Evolutionary conservation across 257 asterid species (phyloP), one percentile per base, ranked within the genome.

Genomic region (Nicotiana otophora): DNA sequence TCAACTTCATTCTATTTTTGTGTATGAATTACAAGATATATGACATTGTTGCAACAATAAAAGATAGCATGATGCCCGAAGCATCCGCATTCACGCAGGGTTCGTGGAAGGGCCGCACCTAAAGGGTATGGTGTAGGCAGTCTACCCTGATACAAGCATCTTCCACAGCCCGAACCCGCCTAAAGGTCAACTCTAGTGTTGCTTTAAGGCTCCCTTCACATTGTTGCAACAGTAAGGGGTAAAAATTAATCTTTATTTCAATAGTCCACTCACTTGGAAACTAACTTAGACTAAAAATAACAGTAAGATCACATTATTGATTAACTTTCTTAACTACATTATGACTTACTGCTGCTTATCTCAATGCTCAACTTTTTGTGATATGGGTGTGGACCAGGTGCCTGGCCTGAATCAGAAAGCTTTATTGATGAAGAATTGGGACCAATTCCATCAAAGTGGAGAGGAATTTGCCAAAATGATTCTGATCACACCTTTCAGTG

Each of bases 341-440:
- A 51, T 51, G 80, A 51, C 63, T 23, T 48, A 42, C 26, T 20
- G 67, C 67, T 61, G 67, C 4, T 61, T 61, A 3, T 30, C 33
- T 61, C 67, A 61, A 61, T 23, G 5, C 67, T 61, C 33, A 78
- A 70, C 51, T 63, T 67, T 64, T 26, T 81, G 33, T 61, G 67
- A 61, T 61, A 30, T 28, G 16, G 67, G 4, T 75, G 80, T 75
- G 80, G 63, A 75, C 80, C 86, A 95, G 99, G 99, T 83, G 98
- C 80, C 19, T 95, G 99, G 99, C 97, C 97, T 5, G 97, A 91
- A 74, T 91, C 98, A 7, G 87, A 91, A 87, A 94, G 99, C 93
- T 95, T 95, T 62, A 87, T 90, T 42, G 98, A 92, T 78, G 90
- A 88, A 78, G 91, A 70, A 42, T 2, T 88, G 48, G 98, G 99